Evolutionary conservation across 495 filamentous ascomycete genomes (phyloP), one percentile per base, ranked within the genome.

Genomic region (Durotheca rogersii): DNA sequence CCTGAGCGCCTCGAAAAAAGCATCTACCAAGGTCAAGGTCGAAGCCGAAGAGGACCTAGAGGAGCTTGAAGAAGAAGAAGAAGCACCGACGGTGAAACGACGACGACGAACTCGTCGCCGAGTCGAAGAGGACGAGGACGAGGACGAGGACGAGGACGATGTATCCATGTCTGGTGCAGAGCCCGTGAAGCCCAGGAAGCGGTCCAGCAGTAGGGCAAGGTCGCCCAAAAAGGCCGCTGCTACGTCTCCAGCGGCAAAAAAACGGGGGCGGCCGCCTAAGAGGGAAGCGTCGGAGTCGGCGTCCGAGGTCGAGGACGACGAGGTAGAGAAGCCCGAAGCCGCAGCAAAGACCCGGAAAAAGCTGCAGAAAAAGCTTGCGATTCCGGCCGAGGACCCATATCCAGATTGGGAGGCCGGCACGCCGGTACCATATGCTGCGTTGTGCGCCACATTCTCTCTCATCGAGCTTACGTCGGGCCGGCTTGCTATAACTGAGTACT

Each of bases 401-500:
- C 90, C 90, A 4, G 92, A 98, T 67, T 98, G 93, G 93, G 84
- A 88, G 62, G 67, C 85, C 14, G 90, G 90, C 23, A 81, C 87
- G 32, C 88, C 91, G 19, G 89, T 96, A 0, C 93, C 93, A 7
- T 98, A 97, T 57, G 94, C 91, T 19, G 93, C 94, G 27, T 78
- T 98, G 16, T 96, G 93, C 64, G 89, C 82, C 5, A 96, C 93
- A 0, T 97, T 98, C 64, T 95, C 89, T 11, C 78, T 95, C 18
- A 82, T 96, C 37, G 93, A 98, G 63, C 81, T 93, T 73, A 98
- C 92, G 0, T 87, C 88, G 3, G 97, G 97, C 64, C 81, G 93
- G 18, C 72, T 98, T 7, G 74, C 86, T 33, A 98, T 97, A 41
- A 74, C 86, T 39, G 85, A 90, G 4, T 83, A 95, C 63, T 96